A percentile compares a stretch with the other conserved stretches of the same genome.
phyloP scores from a whole-genome alignment of 163 green algal genomes.

The Smithsoniella earleae region DNA sequence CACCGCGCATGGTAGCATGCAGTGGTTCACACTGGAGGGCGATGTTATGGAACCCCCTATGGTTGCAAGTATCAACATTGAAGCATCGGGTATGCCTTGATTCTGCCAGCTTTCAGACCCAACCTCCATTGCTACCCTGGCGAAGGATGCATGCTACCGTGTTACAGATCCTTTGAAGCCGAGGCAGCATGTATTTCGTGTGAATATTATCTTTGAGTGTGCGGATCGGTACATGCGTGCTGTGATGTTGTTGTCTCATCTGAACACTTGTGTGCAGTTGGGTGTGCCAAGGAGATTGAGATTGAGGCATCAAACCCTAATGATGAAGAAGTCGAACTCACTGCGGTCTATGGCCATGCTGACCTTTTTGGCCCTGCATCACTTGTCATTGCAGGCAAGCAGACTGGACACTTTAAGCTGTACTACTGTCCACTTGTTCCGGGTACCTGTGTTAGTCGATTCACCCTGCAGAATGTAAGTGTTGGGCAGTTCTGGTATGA shows the following conservation, averaged over 20 bases:
- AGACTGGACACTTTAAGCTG: background rate
- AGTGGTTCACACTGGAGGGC: background rate
- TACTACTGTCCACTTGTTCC: background rate
- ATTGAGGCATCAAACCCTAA: background rate
- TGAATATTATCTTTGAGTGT: background rate
- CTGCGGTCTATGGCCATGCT: background rate
- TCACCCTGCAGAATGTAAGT: background rate
- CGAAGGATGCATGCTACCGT: too few species aligned
- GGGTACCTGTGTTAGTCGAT: background rate
- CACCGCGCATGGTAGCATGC: background rate
- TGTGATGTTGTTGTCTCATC: too few species aligned
- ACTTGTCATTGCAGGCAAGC: background rate
- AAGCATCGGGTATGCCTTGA: background rate
- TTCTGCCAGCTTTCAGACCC: too few species aligned
- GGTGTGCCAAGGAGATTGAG: constrained; percentile 13
- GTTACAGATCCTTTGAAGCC: background rate
- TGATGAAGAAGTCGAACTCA: background rate
- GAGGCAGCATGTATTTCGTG: background rate
- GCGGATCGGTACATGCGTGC: too few species aligned
- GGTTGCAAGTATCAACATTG: constrained; percentile 1
- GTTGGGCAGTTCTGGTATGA: background rate
- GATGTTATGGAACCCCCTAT: constrained; percentile 10
- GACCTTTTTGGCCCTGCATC: background rate
- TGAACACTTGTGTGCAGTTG: background rate
- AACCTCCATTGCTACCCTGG: too few species aligned